A percentile compares a stretch with the other conserved stretches of the same genome.
phyloP scores from a whole-genome alignment of 179 eudicot genomes.

The Vitellaria paradoxa region DNA sequence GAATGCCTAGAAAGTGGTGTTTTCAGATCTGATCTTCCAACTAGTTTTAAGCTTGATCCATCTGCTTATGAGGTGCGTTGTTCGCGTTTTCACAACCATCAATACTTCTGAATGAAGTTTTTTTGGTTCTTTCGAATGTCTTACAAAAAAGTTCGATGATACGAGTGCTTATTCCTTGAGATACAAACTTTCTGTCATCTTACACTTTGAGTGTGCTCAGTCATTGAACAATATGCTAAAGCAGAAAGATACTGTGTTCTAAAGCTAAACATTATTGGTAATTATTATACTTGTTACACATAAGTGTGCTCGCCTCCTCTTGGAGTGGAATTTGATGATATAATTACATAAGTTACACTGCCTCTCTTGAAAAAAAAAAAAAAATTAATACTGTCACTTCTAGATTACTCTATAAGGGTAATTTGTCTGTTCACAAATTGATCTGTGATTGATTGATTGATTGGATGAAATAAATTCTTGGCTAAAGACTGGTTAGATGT shows the following conservation, averaged over 20 bases:
- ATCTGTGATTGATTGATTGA: neutral
- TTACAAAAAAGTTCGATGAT: neutral
- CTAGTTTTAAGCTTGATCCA: conserved; percentile 93
- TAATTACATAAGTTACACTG: too few species aligned
- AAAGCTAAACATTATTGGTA: neutral
- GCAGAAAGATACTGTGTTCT: neutral
- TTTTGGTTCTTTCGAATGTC: neutral
- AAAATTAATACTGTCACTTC: too few species aligned
- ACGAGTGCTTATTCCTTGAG: neutral
- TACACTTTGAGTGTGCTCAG: neutral
- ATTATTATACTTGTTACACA: neutral
- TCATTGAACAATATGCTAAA: neutral
- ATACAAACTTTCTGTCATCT: neutral
- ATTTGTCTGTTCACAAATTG: neutral
- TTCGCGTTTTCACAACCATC: conserved; percentile 8
- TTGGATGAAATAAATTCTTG: neutral
- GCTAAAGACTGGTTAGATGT: too few species aligned
- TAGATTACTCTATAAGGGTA: too few species aligned
- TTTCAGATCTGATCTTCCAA: conserved; percentile 97
- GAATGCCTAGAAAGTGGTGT: conserved; percentile 99
- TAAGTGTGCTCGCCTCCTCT: neutral
- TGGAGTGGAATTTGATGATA: too few species aligned
- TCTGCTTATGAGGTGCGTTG: conserved; percentile 78
- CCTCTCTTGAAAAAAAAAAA: too few species aligned
- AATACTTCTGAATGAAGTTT: neutral